A percentile compares a stretch with the other conserved stretches of the same genome.
Conservation (phyloP, 305 asterid genomes). For the Ruellia speciosa region DNA sequence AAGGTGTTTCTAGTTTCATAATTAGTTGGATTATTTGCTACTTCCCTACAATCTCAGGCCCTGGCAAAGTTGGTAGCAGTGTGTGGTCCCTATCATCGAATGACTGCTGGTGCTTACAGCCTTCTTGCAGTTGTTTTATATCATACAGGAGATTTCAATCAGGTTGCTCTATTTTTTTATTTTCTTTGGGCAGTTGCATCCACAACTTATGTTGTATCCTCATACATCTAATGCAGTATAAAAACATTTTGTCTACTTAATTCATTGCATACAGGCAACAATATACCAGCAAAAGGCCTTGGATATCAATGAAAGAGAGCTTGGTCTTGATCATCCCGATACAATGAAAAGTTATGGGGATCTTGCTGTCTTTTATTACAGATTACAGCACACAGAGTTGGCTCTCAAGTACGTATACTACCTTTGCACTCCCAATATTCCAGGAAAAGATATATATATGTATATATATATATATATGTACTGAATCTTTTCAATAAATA, state of each 20-base stretch:
- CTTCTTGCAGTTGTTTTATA: slow-evolving; percentile 97
- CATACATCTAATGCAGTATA: slow-evolving; percentile 18
- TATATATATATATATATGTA: no score
- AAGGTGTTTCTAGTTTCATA: no score
- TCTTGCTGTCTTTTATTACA: slow-evolving; percentile 97
- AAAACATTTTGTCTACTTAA: slow-evolving; percentile 19
- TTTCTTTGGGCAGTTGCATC: slow-evolving; percentile 15
- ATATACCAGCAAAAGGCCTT: slow-evolving; percentile 98
- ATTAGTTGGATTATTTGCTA: slow-evolving; percentile 9
- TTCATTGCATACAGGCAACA: slow-evolving; percentile 63
- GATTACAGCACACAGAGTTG: slow-evolving; percentile 94
- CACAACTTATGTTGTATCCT: neutral
- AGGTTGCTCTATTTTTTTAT: slow-evolving; percentile 41
- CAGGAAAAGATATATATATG: slow-evolving; percentile 8
- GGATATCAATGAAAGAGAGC: slow-evolving; percentile 92
- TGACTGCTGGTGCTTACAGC: slow-evolving; percentile 99
- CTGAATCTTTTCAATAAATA: no score
- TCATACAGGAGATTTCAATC: slow-evolving; percentile 99
- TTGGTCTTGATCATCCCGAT: slow-evolving; percentile 98
- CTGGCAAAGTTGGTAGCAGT: slow-evolving; percentile 95
- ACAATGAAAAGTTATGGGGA: slow-evolving; percentile 99
- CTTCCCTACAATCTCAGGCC: slow-evolving; percentile 49
- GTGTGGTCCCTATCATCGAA: slow-evolving; percentile 94
- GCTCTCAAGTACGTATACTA: slow-evolving; percentile 78
- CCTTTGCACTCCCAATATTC: slow-evolving; percentile 18